These are phyloP conservation scores for Hippophae rhamnoides DNA, from an alignment of 306 rosid genomes.

Conservation along the genomic window DNA sequence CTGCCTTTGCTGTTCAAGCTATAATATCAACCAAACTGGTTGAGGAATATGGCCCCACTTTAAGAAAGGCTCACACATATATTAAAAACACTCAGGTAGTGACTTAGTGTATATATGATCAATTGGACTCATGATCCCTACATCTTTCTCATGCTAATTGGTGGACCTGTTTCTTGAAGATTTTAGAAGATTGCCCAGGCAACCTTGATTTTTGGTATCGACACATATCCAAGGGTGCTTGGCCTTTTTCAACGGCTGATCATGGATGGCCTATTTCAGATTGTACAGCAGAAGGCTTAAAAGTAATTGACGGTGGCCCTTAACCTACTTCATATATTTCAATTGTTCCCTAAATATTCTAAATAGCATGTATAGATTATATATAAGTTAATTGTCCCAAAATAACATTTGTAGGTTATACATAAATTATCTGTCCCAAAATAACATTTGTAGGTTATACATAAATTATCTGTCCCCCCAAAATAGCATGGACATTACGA, in stretches of 20 bases:
- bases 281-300: conserved; percentile 87
- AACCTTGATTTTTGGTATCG: conserved; percentile 71
- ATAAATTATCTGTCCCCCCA: too few relatives aligned
- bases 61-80: conserved; percentile 61
- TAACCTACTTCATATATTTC: conserved; percentile 3
- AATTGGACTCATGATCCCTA: not conserved
- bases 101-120: conserved; percentile 12
- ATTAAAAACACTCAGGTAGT: conserved; percentile 72
- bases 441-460: too few relatives aligned
- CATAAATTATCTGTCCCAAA: too few relatives aligned
- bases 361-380: too few relatives aligned
- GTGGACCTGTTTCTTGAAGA: conserved; percentile 29
- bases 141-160: not conserved
- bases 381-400: too few relatives aligned
- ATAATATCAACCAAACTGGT: conserved; percentile 61
- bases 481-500: too few relatives aligned
- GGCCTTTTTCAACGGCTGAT: conserved; percentile 85
- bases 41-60: conserved; percentile 56
- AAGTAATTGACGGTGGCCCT: conserved; percentile 30
- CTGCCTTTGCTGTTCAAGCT: conserved; percentile 79
- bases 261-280: conserved; percentile 99
- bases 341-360: too few relatives aligned
- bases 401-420: too few relatives aligned
- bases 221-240: conserved; percentile 87
- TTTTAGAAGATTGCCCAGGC: conserved; percentile 63